Evolutionary conservation across 345 rosid species (phyloP).

Genomic region (Citrus mangshanensis): DNA sequence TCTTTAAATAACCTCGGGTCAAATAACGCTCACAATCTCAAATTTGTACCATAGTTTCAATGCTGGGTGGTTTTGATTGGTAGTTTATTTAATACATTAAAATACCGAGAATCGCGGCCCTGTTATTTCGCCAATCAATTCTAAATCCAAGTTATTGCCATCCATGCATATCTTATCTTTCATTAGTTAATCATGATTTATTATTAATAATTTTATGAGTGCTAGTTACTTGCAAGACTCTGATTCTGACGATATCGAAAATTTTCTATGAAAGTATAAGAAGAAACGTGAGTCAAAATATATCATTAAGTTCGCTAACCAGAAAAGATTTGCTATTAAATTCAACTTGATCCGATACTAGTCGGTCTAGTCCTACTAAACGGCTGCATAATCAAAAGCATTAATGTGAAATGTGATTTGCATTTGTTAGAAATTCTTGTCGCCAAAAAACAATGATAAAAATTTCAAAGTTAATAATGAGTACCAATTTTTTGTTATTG

Average conservation of each 20-base stretch:
- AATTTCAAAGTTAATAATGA: background rate
- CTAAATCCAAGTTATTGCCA: constrained; percentile 12
- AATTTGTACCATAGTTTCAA: background rate
- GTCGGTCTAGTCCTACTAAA: background rate
- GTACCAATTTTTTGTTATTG: background rate
- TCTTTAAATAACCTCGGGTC: background rate
- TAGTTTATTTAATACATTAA: background rate
- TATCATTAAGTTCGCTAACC: constrained; percentile 7
- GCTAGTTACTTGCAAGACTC: background rate
- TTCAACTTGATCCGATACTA: background rate
- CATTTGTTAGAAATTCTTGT: background rate
- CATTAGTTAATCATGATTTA: background rate
- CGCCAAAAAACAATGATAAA: background rate
- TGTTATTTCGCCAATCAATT: constrained; percentile 11
- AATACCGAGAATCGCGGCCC: constrained; percentile 33
- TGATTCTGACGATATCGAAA: background rate
- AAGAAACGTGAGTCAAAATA: background rate
- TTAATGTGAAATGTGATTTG: background rate
- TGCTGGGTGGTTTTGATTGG: background rate
- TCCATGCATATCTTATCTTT: constrained; percentile 18
- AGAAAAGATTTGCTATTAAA: constrained; percentile 14
- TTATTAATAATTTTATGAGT: background rate
- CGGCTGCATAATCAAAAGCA: constrained; percentile 8
- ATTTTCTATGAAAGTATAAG: background rate
- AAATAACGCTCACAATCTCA: background rate